Base-by-base conservation (phyloP, 257 asterid species). In the Solanum tacnaense region DNA sequence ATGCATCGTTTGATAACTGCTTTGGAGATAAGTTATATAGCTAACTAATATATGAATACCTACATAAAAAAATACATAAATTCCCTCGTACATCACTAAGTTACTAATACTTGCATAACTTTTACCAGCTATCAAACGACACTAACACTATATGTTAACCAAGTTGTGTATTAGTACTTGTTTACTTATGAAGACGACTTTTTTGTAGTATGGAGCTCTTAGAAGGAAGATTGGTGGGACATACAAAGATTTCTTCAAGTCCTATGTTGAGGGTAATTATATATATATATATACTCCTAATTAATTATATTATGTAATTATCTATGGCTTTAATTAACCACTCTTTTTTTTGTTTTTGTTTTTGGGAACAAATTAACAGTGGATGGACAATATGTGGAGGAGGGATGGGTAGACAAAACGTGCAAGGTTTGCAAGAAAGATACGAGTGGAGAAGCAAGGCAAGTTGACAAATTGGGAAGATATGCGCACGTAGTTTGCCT, bases 151-250 rank as follows among this genome's bases (percentile, higher is more conserved):
- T 62, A 62, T 62, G 70, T 31, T 29, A 67, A 13, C 9, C 31
- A 5, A 29, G 46, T 52, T 38, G 20, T 41, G 25, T 56, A 20
- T 56, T 56, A 56, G 65, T 20, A 56, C 67, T 56, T 56, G 65
- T 56, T 56, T 21, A 27, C 29, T 56, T 41, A 78, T 58, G 11
- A 32, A 9, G 36, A 38, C 27, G 49, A 13, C 25, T 41, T 25
- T 38, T 65, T 16, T 89, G 82, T 90, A 96, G 99, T 97, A 97
- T 89, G 98, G 95, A 91, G 99, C 99, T 90, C 91, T 97, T 10
- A 95, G 99, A 92, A 95, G 99, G 93, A 96, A 97, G 93, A 97
- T 97, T 86, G 99, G 99, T 18, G 98, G 99, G 67, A 97, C 99
- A 4, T 96, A 97, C 94, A 93, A 95, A 91, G 98, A 96, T 91